A percentile compares a stretch with the other conserved stretches of the same genome.
Conservation (phyloP, 2,329 filamentous ascomycete species). For the Epichloe gansuensis region DNA sequence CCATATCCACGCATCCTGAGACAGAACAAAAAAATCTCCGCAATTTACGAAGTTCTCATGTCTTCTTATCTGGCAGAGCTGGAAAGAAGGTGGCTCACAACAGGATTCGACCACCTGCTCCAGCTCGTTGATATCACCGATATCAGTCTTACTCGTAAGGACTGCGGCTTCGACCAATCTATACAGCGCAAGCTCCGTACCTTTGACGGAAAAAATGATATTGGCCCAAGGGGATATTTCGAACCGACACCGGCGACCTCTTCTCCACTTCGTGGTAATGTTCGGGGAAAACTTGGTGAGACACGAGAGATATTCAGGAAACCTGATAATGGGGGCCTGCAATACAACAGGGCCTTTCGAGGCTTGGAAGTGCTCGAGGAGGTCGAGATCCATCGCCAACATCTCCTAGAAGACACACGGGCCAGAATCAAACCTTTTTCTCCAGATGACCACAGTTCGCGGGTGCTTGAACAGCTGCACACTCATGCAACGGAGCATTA, state of each 20-base stretch:
- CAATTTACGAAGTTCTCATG: conserved; percentile 13
- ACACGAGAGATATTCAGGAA: conserved; percentile 16
- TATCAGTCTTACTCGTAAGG: conserved; percentile 9
- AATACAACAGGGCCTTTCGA: conserved; percentile 14
- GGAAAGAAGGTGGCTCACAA: conserved; percentile 22
- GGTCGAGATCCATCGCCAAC: conserved; percentile 20
- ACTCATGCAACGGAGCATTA: conserved; percentile 17
- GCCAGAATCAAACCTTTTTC: conserved; percentile 7
- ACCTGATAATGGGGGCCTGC: conserved; percentile 16
- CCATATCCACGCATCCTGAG: not conserved
- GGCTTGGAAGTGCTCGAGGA: conserved; percentile 20
- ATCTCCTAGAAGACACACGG: conserved; percentile 14
- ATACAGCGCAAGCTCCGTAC: conserved; percentile 17
- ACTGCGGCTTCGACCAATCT: conserved; percentile 22
- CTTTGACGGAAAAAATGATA: conserved; percentile 17
- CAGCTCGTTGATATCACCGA: conserved; percentile 14
- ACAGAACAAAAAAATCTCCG: not conserved
- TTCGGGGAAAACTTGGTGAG: conserved; percentile 16
- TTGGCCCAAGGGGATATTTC: conserved; percentile 5
- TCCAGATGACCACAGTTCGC: conserved; percentile 6
- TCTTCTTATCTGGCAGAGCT: conserved; percentile 15
- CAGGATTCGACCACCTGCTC: conserved; percentile 13
- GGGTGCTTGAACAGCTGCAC: conserved; percentile 19
- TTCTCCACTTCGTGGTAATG: conserved; percentile 10
- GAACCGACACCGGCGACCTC: not conserved